phyloP scores from a whole-genome alignment of 768 basidiomycete species.

The Exidia glandulosa region DNA sequence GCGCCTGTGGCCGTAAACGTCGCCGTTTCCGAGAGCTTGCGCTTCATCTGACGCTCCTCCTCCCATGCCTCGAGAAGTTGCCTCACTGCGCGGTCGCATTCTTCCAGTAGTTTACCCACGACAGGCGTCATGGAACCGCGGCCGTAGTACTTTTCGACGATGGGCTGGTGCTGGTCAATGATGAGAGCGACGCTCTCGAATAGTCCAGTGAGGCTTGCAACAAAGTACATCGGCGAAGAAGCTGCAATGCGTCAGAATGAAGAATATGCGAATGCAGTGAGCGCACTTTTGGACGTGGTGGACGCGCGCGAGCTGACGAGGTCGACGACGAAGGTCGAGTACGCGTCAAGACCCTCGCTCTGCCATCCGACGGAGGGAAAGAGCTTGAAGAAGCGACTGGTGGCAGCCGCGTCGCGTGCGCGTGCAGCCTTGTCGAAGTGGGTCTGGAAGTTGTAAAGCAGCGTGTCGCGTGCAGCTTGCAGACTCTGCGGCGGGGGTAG shows the following conservation, averaged over 20 bases:
- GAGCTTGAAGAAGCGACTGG: slow-evolving; percentile 91
- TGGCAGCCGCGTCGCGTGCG: slow-evolving; percentile 72
- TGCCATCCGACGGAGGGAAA: slow-evolving; percentile 96
- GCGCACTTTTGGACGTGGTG: slow-evolving; percentile 68
- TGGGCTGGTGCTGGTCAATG: slow-evolving; percentile 92
- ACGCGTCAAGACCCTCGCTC: slow-evolving; percentile 79
- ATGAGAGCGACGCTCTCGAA: slow-evolving; percentile 95
- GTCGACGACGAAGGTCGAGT: slow-evolving; percentile 87
- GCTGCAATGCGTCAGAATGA: slow-evolving; percentile 34
- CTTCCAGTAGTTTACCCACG: slow-evolving; percentile 61
- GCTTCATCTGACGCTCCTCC: slow-evolving; percentile 74
- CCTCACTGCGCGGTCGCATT: slow-evolving; percentile 77
- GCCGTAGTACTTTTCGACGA: slow-evolving; percentile 98
- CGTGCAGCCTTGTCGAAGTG: slow-evolving; percentile 76
- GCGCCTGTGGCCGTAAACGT: slow-evolving; percentile 5
- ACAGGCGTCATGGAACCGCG: slow-evolving; percentile 75
- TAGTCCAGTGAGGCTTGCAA: slow-evolving; percentile 78
- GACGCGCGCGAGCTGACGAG: slow-evolving; percentile 72
- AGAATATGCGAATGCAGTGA: slow-evolving; percentile 6
- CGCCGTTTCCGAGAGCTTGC: slow-evolving; percentile 40
- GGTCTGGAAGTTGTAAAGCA: slow-evolving; percentile 66
- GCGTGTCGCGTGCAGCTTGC: slow-evolving; percentile 55
- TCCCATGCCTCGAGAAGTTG: slow-evolving; percentile 76
- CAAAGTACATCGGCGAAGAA: slow-evolving; percentile 86
- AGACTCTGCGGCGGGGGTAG: slow-evolving; percentile 79